Evolutionary conservation across 1,284 basidiomycete species (phyloP).

Genomic region (Polyporus tsugae): DNA sequence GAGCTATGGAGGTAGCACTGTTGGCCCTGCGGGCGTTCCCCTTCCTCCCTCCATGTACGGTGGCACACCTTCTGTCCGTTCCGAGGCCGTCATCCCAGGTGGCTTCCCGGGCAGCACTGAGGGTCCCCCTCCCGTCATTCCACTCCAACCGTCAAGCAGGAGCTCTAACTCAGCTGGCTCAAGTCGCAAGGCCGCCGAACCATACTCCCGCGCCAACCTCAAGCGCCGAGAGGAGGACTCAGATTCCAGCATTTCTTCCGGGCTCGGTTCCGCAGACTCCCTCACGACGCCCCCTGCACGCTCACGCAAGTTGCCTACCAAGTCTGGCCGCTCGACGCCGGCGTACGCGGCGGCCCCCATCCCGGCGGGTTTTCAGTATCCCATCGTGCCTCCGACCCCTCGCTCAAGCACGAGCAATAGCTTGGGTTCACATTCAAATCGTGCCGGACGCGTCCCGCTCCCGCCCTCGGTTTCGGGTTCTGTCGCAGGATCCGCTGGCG

Average conservation of each 20-base stretch:
- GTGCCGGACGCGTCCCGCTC: slow-evolving; percentile 35
- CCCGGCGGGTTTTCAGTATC: slow-evolving; percentile 34
- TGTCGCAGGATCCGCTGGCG: slow-evolving; percentile 18
- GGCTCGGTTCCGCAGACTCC: slow-evolving; percentile 39
- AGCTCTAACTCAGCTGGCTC: slow-evolving; percentile 27
- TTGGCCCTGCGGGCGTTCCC: slow-evolving; percentile 23
- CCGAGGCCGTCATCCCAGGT: slow-evolving; percentile 24
- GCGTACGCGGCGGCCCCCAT: slow-evolving; percentile 40
- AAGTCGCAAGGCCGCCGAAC: slow-evolving; percentile 27
- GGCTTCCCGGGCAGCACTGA: slow-evolving; percentile 25
- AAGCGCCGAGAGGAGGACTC: slow-evolving; percentile 36
- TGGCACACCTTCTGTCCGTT: slow-evolving; percentile 30
- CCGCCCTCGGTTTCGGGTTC: slow-evolving; percentile 31
- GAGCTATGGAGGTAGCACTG: slow-evolving; percentile 10
- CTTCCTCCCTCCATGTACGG: slow-evolving; percentile 30
- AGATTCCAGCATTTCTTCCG: slow-evolving; percentile 37
- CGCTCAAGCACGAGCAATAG: slow-evolving; percentile 30
- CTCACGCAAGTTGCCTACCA: slow-evolving; percentile 24
- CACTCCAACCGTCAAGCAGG: slow-evolving; percentile 27
- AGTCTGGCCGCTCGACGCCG: slow-evolving; percentile 30
- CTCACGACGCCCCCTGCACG: slow-evolving; percentile 41
- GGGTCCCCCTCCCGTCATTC: slow-evolving; percentile 31
- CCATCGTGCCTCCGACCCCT: slow-evolving; percentile 36
- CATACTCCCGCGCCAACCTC: slow-evolving; percentile 29
- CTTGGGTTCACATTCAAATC: slow-evolving; percentile 25